These are phyloP conservation scores for Henckelia pumila DNA, from an alignment of 257 asterid species.

Conservation along the genomic window DNA sequence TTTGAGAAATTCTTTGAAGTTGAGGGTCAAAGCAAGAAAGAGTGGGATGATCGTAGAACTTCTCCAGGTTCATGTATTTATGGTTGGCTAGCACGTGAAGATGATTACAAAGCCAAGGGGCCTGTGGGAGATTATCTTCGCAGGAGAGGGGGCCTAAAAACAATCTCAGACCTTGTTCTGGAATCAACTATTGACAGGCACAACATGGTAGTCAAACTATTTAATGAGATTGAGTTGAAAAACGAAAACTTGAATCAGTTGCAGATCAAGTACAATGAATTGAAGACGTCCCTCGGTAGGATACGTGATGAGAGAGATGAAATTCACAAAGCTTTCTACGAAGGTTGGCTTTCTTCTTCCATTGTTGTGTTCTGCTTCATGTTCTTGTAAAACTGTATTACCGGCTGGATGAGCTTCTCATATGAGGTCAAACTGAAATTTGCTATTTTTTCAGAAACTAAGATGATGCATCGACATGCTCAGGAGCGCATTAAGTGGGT, in stretches of 20 bases:
- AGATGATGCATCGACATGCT: constrained; percentile 68
- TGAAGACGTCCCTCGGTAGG: constrained; percentile 63
- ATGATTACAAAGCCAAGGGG: constrained; percentile 54
- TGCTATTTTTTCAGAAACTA: no score
- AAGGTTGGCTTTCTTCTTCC: constrained; percentile 46
- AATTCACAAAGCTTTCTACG: constrained; percentile 65
- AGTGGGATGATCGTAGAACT: constrained; percentile 37
- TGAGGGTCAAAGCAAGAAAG: constrained; percentile 41
- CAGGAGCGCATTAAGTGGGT: constrained; percentile 66
- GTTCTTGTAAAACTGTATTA: constrained; percentile 9
- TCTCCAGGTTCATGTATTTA: constrained; percentile 37
- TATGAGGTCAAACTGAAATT: no score
- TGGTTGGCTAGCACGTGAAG: constrained; percentile 71
- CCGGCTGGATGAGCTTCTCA: no score
- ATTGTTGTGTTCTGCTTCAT: background rate
- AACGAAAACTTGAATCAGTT: constrained; percentile 67
- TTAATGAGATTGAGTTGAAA: constrained; percentile 62
- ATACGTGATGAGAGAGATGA: constrained; percentile 83
- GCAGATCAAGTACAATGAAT: constrained; percentile 49
- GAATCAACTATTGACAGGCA: constrained; percentile 47
- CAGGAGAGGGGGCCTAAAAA: constrained; percentile 37
- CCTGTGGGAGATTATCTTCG: constrained; percentile 57
- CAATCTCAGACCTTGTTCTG: constrained; percentile 42
- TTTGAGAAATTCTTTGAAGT: constrained; percentile 61
- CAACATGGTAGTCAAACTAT: constrained; percentile 49